Evolutionary conservation across 768 basidiomycete species (phyloP).

Genomic region (Russula griseocarnosa): DNA sequence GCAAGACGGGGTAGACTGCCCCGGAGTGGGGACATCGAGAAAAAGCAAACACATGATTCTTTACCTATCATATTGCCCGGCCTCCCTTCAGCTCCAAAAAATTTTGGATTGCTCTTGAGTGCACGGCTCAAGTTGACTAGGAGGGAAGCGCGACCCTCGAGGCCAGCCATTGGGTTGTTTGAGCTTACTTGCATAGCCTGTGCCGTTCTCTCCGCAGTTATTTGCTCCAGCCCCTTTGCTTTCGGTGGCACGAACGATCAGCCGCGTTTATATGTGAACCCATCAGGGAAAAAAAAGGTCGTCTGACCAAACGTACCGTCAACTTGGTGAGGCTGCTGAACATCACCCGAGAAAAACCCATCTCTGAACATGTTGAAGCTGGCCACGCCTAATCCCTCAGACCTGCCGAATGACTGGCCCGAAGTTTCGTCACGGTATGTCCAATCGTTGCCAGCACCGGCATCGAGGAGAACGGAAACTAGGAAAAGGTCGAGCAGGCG

Average conservation of each 20-base stretch:
- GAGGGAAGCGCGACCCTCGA: slow-evolving; percentile 79
- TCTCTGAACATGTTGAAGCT: slow-evolving; percentile 83
- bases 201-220: slow-evolving; percentile 58
- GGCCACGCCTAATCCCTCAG: slow-evolving; percentile 84
- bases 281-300: slow-evolving; percentile 3
- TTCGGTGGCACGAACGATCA: slow-evolving; percentile 19
- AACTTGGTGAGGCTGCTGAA: slow-evolving; percentile 60
- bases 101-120: slow-evolving; percentile 55
- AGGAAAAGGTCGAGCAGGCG: slow-evolving; percentile 85
- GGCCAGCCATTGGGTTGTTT: slow-evolving; percentile 82
- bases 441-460: slow-evolving; percentile 87
- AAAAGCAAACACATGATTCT: slow-evolving; percentile 24
- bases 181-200: slow-evolving; percentile 74
- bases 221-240: slow-evolving; percentile 67
- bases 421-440: slow-evolving; percentile 59
- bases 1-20: slow-evolving; percentile 5
- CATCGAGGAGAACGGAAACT: slow-evolving; percentile 90
- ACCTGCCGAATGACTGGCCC: slow-evolving; percentile 55
- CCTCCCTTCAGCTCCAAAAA: slow-evolving; percentile 70
- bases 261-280: slow-evolving; percentile 8
- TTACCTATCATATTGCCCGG: slow-evolving; percentile 81
- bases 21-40: background rate
- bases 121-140: slow-evolving; percentile 71
- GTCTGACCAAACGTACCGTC: slow-evolving; percentile 57
- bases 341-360: slow-evolving; percentile 75